A percentile compares a stretch with the other conserved stretches of the same genome.
Evolutionary conservation across 176 grass and related monocot species (phyloP).

Genomic region (Secale cereale): DNA sequence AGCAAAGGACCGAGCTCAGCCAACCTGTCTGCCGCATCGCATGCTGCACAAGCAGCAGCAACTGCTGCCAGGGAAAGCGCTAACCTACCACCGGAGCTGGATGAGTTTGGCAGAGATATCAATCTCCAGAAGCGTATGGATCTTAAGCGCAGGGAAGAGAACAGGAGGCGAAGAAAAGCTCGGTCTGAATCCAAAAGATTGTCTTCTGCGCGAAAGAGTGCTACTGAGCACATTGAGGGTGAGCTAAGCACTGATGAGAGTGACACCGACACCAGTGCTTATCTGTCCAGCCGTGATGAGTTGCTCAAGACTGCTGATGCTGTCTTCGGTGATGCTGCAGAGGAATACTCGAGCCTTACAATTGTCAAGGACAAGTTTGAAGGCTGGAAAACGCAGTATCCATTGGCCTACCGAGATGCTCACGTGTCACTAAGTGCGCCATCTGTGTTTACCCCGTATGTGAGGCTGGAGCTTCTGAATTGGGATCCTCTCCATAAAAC

Average conservation of each 20-base stretch:
- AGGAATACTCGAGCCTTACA: conserved; percentile 81
- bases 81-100: conserved; percentile 66
- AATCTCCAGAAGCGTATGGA: conserved; percentile 79
- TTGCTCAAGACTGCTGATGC: conserved; percentile 69
- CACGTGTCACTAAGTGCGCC: conserved; percentile 73
- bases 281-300: conserved; percentile 72
- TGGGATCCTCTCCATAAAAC: conserved; percentile 83
- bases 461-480: conserved; percentile 87
- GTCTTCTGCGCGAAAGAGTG: conserved; percentile 40
- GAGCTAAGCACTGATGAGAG: conserved; percentile 98
- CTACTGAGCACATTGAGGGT: conserved; percentile 63
- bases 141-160: conserved; percentile 64
- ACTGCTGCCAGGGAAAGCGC: conserved; percentile 61
- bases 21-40: conserved; percentile 64
- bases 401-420: conserved; percentile 72
- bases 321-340: conserved; percentile 87
- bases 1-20: conserved; percentile 58
- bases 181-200: conserved; percentile 64
- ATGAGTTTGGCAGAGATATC: conserved; percentile 88
- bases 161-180: conserved; percentile 59
- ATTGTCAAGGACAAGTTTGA: conserved; percentile 94
- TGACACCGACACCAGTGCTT: conserved; percentile 78
- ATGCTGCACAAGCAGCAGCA: conserved; percentile 67
- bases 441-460: conserved; percentile 71
- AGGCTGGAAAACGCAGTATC: conserved; percentile 72